Conservation (phyloP, 2,329 filamentous ascomycete species). For the Aureobasidium mangrovei region DNA sequence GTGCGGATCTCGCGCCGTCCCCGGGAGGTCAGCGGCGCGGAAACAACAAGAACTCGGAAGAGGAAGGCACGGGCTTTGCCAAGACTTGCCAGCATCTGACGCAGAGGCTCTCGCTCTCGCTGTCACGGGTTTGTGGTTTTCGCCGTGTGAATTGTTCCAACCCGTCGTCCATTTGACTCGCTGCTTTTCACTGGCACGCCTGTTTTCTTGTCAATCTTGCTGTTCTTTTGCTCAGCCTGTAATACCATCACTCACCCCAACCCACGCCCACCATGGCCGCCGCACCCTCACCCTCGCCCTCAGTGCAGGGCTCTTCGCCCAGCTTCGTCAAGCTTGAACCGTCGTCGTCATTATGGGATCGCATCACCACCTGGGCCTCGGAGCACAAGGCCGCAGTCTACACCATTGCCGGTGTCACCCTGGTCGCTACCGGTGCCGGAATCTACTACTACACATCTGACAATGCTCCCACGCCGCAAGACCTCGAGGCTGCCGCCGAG, state of each 20-base stretch:
- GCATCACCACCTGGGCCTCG: conserved; percentile 81
- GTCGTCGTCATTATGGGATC: conserved; percentile 67
- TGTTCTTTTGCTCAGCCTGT: conserved; percentile 1
- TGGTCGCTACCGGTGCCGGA: conserved; percentile 84
- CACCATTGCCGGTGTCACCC: conserved; percentile 87
- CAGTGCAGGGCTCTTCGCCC: conserved; percentile 4
- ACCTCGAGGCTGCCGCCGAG: conserved; percentile 28
- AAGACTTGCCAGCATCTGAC: too few species aligned
- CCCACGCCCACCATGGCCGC: conserved; percentile 3
- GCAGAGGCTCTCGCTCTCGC: too few species aligned
- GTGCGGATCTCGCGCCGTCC: too few species aligned
- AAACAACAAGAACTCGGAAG: too few species aligned
- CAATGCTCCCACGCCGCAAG: conserved; percentile 34
- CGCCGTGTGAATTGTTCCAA: too few species aligned
- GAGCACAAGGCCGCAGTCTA: conserved; percentile 95
- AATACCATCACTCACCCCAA: conserved; percentile 1
- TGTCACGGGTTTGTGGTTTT: too few species aligned
- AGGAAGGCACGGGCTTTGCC: too few species aligned
- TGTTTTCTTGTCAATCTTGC: conserved; percentile 6
- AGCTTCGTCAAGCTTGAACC: conserved; percentile 13
- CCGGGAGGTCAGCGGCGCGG: too few species aligned
- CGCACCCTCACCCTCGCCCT: background rate
- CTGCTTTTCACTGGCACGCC: background rate
- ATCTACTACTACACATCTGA: conserved; percentile 81
- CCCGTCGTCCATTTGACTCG: too few species aligned